Conservation (phyloP, 805 yeast genomes). For the Naumovozyma baii region DNA sequence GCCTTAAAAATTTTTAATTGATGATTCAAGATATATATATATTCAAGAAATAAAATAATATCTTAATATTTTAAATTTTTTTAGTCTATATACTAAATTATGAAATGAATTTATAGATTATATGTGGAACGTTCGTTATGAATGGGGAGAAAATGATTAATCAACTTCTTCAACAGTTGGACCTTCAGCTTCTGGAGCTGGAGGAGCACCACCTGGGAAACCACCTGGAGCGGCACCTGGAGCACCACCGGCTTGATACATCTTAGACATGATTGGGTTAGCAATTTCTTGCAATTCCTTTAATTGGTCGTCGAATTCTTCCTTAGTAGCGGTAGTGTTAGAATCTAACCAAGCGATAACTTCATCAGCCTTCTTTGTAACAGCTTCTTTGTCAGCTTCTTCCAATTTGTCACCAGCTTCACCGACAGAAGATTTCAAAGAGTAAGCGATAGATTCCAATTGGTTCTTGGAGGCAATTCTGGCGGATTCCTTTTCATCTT, state of each 20-base stretch:
- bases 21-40: too few species aligned
- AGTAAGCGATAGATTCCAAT: slow-evolving; percentile 91
- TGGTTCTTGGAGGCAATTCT: slow-evolving; percentile 94
- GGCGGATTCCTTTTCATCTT: slow-evolving; percentile 88
- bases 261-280: slow-evolving; percentile 94
- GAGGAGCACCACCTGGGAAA: slow-evolving; percentile 52
- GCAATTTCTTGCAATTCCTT: slow-evolving; percentile 95
- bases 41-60: too few species aligned
- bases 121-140: too few species aligned
- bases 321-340: slow-evolving; percentile 84
- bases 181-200: slow-evolving; percentile 49
- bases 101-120: not conserved
- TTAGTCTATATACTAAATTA: too few species aligned
- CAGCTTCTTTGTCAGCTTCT: slow-evolving; percentile 60
- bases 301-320: slow-evolving; percentile 87
- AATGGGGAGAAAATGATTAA: slow-evolving; percentile 34
- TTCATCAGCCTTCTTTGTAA: slow-evolving; percentile 76
- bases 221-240: slow-evolving; percentile 69
- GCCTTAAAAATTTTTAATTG: too few species aligned
- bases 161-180: slow-evolving; percentile 83
- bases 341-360: slow-evolving; percentile 86
- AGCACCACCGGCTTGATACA: slow-evolving; percentile 87
- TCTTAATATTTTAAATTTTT: too few species aligned
- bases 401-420: slow-evolving; percentile 77
- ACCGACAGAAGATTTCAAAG: slow-evolving; percentile 71